Percentiles rank a stretch among this genome's conserved stretches.
These are phyloP conservation scores for Yamadazyma kanchanaburiensis DNA, from an alignment of 1,139 yeast genomes.

Conservation along the genomic window DNA sequence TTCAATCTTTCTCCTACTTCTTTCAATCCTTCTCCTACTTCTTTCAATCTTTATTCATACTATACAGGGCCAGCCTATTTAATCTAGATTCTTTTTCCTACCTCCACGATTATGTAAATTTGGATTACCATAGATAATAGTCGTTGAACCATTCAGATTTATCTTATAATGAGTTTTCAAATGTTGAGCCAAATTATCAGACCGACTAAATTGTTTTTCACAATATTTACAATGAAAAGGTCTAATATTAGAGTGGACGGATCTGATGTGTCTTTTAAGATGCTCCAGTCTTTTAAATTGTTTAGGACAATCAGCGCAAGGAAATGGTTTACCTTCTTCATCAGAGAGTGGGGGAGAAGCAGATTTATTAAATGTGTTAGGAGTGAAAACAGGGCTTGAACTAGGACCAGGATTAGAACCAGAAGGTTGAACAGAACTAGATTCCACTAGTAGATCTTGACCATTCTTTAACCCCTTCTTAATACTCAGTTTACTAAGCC, in stretches of 20 bases:
- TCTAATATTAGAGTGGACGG: slow-evolving; percentile 46
- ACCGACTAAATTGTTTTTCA: slow-evolving; percentile 45
- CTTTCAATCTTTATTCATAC: not conserved
- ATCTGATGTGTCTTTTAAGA: slow-evolving; percentile 45
- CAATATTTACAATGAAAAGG: slow-evolving; percentile 50
- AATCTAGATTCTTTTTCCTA: slow-evolving; percentile 18
- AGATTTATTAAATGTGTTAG: slow-evolving; percentile 1
- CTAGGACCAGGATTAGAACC: not conserved
- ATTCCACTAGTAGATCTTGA: not conserved
- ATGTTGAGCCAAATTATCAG: slow-evolving; percentile 50
- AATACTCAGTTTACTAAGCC: slow-evolving; percentile 10
- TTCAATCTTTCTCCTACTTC: too few relatives aligned
- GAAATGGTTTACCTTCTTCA: slow-evolving; percentile 31
- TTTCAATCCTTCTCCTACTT: too few relatives aligned
- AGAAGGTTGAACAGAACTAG: not conserved
- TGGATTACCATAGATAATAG: slow-evolving; percentile 38
- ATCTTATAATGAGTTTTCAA: slow-evolving; percentile 45
- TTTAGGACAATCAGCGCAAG: slow-evolving; percentile 45
- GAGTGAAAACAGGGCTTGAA: not conserved
- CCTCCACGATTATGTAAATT: slow-evolving; percentile 21
- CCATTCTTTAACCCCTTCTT: slow-evolving; percentile 3
- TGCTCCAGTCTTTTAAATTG: slow-evolving; percentile 49
- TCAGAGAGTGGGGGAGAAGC: too few relatives aligned
- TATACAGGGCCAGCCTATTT: slow-evolving; percentile 1
- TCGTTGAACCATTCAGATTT: slow-evolving; percentile 34